Percentiles rank a stretch among this genome's conserved stretches.
Conservation (phyloP, 768 basidiomycete species). For the Suillus occidentalis region DNA sequence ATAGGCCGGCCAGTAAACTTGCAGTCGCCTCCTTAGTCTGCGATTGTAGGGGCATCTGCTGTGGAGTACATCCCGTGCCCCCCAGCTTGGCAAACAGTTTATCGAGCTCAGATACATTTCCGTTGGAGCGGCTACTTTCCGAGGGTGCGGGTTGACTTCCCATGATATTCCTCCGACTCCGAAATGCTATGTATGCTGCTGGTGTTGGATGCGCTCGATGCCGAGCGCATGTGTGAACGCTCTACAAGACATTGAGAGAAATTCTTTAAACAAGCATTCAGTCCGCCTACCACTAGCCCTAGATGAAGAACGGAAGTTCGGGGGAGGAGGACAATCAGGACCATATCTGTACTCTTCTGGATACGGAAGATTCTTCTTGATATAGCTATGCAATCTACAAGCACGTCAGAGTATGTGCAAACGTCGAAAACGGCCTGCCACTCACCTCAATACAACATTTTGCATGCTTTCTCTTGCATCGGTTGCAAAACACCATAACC, state of each 20-base stretch:
- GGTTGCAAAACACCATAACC: constrained; percentile 74
- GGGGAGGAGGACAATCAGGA: constrained; percentile 63
- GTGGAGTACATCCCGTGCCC: constrained; percentile 2
- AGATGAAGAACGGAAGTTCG: constrained; percentile 41
- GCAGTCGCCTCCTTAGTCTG: constrained; percentile 34
- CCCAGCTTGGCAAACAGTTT: constrained; percentile 44
- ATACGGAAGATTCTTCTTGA: constrained; percentile 66
- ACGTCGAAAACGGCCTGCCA: constrained; percentile 1
- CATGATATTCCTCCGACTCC: constrained; percentile 31
- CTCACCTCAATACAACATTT: constrained; percentile 68
- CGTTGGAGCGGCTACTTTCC: constrained; percentile 15
- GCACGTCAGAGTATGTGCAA: neutral
- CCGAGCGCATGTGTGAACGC: constrained; percentile 26
- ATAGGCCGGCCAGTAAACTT: constrained; percentile 46
- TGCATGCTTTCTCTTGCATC: constrained; percentile 71
- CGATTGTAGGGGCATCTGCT: constrained; percentile 12
- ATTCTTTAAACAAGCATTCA: neutral
- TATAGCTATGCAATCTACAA: constrained; percentile 60
- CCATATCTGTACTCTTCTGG: constrained; percentile 73
- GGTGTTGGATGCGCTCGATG: constrained; percentile 34
- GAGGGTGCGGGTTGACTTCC: constrained; percentile 12
- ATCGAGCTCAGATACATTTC: constrained; percentile 39
- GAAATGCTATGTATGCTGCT: constrained; percentile 37
- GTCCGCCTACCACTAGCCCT: constrained; percentile 27
- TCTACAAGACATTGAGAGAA: constrained; percentile 21